These are phyloP conservation scores for Trifolium dubium DNA, from an alignment of 306 rosid species.

Conservation along the genomic window DNA sequence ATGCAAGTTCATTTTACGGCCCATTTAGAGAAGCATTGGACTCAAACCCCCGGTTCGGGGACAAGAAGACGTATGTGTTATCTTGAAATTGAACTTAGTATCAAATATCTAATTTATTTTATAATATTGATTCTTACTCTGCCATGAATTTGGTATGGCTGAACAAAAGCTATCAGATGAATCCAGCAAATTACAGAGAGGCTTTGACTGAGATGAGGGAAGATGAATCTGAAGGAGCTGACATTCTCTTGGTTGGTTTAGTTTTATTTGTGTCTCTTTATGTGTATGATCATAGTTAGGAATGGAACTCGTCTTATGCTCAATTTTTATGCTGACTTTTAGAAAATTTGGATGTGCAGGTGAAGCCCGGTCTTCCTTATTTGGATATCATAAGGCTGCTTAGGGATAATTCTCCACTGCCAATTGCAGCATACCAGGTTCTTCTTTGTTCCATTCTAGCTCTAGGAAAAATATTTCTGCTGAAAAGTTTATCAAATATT, in stretches of 20 bases:
- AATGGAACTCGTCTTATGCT: conserved; percentile 21
- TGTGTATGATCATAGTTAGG: not conserved
- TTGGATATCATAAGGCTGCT: conserved; percentile 88
- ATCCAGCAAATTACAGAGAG: conserved; percentile 94
- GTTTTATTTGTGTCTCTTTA: not conserved
- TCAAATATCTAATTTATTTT: conserved; percentile 15
- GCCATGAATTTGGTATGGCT: conserved; percentile 43
- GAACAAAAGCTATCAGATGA: conserved; percentile 87
- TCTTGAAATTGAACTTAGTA: conserved; percentile 16
- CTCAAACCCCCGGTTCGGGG: conserved; percentile 97
- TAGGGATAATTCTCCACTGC: conserved; percentile 82
- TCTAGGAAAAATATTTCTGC: conserved; percentile 8
- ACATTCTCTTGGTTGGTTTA: conserved; percentile 89
- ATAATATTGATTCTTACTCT: conserved; percentile 42
- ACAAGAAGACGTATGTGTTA: conserved; percentile 81
- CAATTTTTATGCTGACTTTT: conserved; percentile 4
- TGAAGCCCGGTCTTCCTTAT: conserved; percentile 96
- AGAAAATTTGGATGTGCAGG: conserved; percentile 57
- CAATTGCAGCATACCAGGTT: conserved; percentile 98
- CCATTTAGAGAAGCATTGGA: conserved; percentile 96
- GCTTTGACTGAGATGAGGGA: conserved; percentile 81
- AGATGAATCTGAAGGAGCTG: conserved; percentile 97
- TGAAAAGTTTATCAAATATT: conserved; percentile 30
- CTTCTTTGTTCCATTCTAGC: conserved; percentile 29
- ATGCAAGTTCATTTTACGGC: conserved; percentile 94